A percentile compares a stretch with the other conserved stretches of the same genome.
phyloP scores from a whole-genome alignment of 139 green algal species.

The Zygnema cylindricum region DNA sequence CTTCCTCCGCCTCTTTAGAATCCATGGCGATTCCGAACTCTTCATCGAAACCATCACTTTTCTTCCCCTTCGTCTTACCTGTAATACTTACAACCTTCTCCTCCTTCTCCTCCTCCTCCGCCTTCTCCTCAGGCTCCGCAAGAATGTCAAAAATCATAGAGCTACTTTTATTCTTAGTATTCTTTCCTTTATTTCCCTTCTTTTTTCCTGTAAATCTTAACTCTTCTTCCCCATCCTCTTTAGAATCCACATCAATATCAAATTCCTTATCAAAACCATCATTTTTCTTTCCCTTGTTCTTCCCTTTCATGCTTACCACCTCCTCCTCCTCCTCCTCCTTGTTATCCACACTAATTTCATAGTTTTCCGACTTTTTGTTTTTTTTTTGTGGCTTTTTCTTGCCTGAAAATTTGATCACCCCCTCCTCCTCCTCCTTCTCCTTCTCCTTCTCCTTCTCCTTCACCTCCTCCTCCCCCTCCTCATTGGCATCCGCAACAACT shows the following conservation, averaged over 20 bases:
- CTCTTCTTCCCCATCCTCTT: conserved; percentile 17
- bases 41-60: conserved; percentile 14
- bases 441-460: not conserved
- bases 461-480: not conserved
- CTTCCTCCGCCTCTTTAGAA: conserved; percentile 34
- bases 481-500: not conserved
- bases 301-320: not conserved
- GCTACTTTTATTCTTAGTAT: conserved; percentile 54
- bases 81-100: not conserved
- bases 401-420: not conserved
- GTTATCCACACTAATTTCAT: not conserved
- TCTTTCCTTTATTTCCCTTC: conserved; percentile 68
- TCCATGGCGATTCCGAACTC: not conserved
- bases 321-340: conserved; percentile 14
- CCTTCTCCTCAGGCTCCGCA: not conserved
- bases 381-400: not conserved
- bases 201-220: conserved; percentile 61
- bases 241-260: conserved; percentile 10
- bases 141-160: too few species aligned
- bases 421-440: conserved; percentile 5
- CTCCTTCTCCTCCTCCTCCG: conserved; percentile 29
- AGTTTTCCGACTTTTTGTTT: conserved; percentile 2
- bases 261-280: not conserved
- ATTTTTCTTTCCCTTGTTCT: conserved; percentile 65
- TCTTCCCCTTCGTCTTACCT: conserved; percentile 38